Base-by-base conservation (phyloP, 2,329 filamentous ascomycete species). In the Periglandula ipomoeae region DNA sequence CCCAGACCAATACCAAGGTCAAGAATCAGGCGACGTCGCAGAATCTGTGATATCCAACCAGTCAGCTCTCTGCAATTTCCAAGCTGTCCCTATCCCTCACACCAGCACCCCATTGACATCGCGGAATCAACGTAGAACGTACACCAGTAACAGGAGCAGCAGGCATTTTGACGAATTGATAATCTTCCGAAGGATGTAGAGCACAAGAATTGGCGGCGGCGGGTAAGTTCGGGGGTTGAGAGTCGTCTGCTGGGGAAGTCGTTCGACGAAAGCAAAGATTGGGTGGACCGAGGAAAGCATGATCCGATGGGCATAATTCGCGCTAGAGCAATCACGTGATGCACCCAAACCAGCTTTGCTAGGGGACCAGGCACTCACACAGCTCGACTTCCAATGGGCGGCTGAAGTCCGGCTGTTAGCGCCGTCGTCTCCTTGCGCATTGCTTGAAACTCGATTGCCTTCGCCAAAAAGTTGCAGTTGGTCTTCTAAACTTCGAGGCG, bases 61-160 rank as follows among this genome's bases (percentile, higher is more conserved):
- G 65, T 69, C 66, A 67, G 68, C 61, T 24, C 34, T 38, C 57
- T 52, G 57, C 49, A 55, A 61, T 42, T 49, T 40, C 38, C 32
- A 44, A 44, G 44, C 39, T 51, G 22, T 27, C 32, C 26, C 15
- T 24, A 11, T 15, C 23, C 9, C 35, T 5, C 34, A 4, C 34
- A 13, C 22, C 26, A 20, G n/a, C n/a, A 13, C 42, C 27, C 49
- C 61, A 68, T 70, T 67, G 65, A 52, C n/a, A 51, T 49, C 49
- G 35, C 38, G 38, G 43, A 30, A 15, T 38, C 42, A 7, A 13
- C 11, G 11, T 19, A 19, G 55, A 51, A 77, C 78, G 55, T 79
- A 81, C 78, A 62, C 78, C 78, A 56, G 75, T 78, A 57, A 81
- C 78, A 52, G 76, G 78, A 60, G 70, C 69, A 65, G 79, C 61